Evolutionary conservation across 2,329 filamentous ascomycete species (phyloP).

Genomic region (Ceratocystis eucalypticola): DNA sequence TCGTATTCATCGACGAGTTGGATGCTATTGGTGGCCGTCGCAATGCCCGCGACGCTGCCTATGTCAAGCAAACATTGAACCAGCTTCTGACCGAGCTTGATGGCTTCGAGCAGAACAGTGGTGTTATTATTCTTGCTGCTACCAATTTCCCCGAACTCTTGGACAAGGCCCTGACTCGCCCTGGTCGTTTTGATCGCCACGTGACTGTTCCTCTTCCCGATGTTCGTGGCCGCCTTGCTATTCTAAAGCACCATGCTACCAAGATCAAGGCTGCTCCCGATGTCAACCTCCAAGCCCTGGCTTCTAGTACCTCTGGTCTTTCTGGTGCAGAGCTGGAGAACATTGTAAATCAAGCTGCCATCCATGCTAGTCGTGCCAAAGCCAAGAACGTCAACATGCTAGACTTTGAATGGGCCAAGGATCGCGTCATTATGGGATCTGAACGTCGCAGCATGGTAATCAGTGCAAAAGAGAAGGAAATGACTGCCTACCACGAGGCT

Average conservation of each 20-base stretch:
- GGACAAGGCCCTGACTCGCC: slow-evolving; percentile 86
- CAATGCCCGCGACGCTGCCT: slow-evolving; percentile 82
- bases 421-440: slow-evolving; percentile 94
- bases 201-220: slow-evolving; percentile 81
- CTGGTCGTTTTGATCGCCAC: slow-evolving; percentile 90
- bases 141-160: slow-evolving; percentile 92
- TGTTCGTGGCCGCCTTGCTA: slow-evolving; percentile 82
- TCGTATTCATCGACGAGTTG: slow-evolving; percentile 90
- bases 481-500: slow-evolving; percentile 94
- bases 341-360: slow-evolving; percentile 87
- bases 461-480: slow-evolving; percentile 81
- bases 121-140: slow-evolving; percentile 88
- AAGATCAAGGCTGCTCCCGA: slow-evolving; percentile 71
- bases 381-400: slow-evolving; percentile 57
- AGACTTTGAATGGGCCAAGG: slow-evolving; percentile 95
- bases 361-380: slow-evolving; percentile 84
- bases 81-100: slow-evolving; percentile 94
- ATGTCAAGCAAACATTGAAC: slow-evolving; percentile 94
- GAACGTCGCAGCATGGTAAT: slow-evolving; percentile 85
- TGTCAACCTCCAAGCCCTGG: slow-evolving; percentile 72
- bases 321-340: slow-evolving; percentile 95
- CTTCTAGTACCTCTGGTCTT: slow-evolving; percentile 76
- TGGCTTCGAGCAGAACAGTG: slow-evolving; percentile 87
- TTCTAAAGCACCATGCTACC: slow-evolving; percentile 84
- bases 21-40: slow-evolving; percentile 91